Base-by-base conservation (phyloP, 768 basidiomycete species). In the Mycena chlorophos region DNA sequence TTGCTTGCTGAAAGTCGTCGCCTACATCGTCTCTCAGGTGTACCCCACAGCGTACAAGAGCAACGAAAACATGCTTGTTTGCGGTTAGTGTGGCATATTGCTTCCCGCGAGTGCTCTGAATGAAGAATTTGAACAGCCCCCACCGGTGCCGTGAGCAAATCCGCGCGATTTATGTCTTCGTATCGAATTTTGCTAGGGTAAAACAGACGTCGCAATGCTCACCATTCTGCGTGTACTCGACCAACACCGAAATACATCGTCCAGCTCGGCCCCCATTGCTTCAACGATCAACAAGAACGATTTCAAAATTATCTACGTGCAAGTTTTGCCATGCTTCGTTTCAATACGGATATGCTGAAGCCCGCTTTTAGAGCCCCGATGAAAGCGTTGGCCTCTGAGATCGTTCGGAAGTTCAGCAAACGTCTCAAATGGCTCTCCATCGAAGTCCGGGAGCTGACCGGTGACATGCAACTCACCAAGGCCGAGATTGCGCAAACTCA, bases 281-380 rank as follows among this genome's bases (percentile, higher is more conserved):
- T 67, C 78, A 2, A 76, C 81, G 4, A 89, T 96, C 52, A 68
- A 84, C 55, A 77, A 79, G 27, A 79, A 91, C 57, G 73, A 84
- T 1, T 98, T 97, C 78, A 98, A 99, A 71, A 87, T 99, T 58
- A 94, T 99, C 45, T 99, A 99, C 63, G 97, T 99, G 91, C 91
- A 66, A 66, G 84, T 66, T 16, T 17, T 1, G 16, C 2, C 17
- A 34, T 22, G 23, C n/a, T 6, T 47, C 16, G 17, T 22, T 49
- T 13, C 50, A 25, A 51, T 42, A 19, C 42, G 38, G 20, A 26
- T 42, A 19, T 45, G n/a, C n/a, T 56, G 20, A 58, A 28, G 29
- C 27, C 19, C 34, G 16, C n/a, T 17, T 49, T 8, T 54, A 94
- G 91, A 25, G 97, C 97, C 5, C 97, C 97, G 0, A 98, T 99